Evolutionary conservation across 2,329 filamentous ascomycete genomes (phyloP).

Genomic region (Aspergillus intermedius): DNA sequence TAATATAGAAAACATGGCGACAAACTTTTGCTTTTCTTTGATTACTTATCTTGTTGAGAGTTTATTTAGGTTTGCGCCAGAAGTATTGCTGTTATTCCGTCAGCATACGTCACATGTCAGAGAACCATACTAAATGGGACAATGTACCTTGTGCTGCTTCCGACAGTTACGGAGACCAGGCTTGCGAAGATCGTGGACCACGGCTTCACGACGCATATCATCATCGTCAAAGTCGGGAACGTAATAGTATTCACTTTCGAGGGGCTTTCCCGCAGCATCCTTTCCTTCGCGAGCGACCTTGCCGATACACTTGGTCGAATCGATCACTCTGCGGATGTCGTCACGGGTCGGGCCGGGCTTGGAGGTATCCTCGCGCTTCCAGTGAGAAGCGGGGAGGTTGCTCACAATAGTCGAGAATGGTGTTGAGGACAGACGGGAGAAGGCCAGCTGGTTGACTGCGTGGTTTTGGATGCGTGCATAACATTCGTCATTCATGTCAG

Average conservation of each 20-base stretch:
- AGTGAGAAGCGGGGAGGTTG: slow-evolving; percentile 65
- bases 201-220: slow-evolving; percentile 67
- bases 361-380: slow-evolving; percentile 45
- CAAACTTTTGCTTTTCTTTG: neutral
- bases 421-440: slow-evolving; percentile 83
- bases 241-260: slow-evolving; percentile 98
- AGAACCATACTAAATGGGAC: slow-evolving; percentile 1
- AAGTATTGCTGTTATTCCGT: slow-evolving; percentile 57
- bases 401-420: slow-evolving; percentile 83
- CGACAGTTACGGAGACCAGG: slow-evolving; percentile 82
- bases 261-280: slow-evolving; percentile 84
- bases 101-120: slow-evolving; percentile 11
- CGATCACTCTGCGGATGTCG: slow-evolving; percentile 65
- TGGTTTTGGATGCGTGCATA: slow-evolving; percentile 59
- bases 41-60: neutral
- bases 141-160: slow-evolving; percentile 90
- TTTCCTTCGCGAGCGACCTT: slow-evolving; percentile 87
- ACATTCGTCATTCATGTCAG: slow-evolving; percentile 18
- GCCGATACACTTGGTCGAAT: slow-evolving; percentile 71
- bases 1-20: neutral
- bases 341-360: slow-evolving; percentile 49
- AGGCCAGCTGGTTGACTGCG: slow-evolving; percentile 90
- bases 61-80: slow-evolving; percentile 58
- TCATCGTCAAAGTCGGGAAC: slow-evolving; percentile 80
- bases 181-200: slow-evolving; percentile 79